Evolutionary conservation across 75 land plant genomes (phyloP).

Genomic region (Isoetes taiwanensis): DNA sequence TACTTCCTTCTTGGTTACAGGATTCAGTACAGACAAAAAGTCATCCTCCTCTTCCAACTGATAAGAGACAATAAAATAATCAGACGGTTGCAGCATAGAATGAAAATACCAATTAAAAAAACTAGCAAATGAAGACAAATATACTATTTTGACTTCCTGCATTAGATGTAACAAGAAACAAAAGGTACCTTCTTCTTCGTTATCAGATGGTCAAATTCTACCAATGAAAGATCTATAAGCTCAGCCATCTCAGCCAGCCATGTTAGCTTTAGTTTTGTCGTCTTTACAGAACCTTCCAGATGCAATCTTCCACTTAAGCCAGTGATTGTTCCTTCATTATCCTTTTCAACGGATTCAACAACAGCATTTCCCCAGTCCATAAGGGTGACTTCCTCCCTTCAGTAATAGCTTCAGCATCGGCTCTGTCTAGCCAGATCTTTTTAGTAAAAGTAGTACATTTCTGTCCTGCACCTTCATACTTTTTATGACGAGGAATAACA

Average conservation of each 20-base stretch:
- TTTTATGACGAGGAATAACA: slow-evolving; percentile 73
- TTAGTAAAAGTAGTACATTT: slow-evolving; percentile 70
- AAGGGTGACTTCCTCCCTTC: slow-evolving; percentile 81
- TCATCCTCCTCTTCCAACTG: slow-evolving; percentile 82
- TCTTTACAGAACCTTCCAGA: slow-evolving; percentile 87
- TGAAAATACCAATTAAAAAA: too few species aligned
- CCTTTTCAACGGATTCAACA: slow-evolving; percentile 44
- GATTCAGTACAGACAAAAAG: slow-evolving; percentile 57
- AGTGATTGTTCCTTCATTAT: slow-evolving; percentile 38
- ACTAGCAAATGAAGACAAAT: too few species aligned
- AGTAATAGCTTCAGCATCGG: slow-evolving; percentile 53
- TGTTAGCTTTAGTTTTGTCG: slow-evolving; percentile 82
- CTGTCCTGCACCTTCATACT: slow-evolving; percentile 68
- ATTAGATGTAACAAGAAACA: neutral
- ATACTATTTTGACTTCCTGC: neutral
- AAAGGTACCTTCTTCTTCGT: slow-evolving; percentile 71
- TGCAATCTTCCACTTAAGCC: slow-evolving; percentile 52
- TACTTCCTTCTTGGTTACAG: slow-evolving; percentile 49
- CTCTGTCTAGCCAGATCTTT: slow-evolving; percentile 63
- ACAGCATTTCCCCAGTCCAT: slow-evolving; percentile 99
- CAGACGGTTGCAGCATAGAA: too few species aligned
- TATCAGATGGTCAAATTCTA: slow-evolving; percentile 66
- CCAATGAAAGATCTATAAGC: slow-evolving; percentile 46
- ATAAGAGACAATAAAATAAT: neutral
- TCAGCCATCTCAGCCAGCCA: slow-evolving; percentile 80